Conservation (phyloP, 331 rosid genomes). For the Pyrus hybrid region DNA sequence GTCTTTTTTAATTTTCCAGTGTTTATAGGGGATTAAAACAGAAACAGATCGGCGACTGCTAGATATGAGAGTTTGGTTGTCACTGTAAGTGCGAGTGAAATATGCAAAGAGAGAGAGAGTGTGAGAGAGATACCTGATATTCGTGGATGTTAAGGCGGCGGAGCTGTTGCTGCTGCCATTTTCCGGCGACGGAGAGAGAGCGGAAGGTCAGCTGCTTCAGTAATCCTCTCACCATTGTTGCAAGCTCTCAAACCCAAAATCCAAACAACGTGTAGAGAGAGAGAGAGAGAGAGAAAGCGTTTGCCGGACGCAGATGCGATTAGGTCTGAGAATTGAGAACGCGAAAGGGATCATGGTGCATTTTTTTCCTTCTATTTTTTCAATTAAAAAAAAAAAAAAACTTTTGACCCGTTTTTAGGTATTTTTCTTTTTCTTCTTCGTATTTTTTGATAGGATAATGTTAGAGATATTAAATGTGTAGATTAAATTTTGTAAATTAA, state of each 20-base stretch:
- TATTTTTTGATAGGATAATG: no score
- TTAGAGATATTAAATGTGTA: no score
- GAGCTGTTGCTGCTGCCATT: constrained; percentile 94
- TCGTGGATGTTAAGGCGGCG: constrained; percentile 99
- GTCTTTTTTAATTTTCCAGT: neutral
- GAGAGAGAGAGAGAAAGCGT: neutral
- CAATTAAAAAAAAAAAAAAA: neutral
- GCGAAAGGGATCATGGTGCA: neutral
- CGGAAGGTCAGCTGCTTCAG: constrained; percentile 75
- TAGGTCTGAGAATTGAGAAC: constrained; percentile 5
- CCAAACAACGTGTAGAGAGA: neutral
- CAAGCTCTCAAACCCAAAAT: constrained; percentile 4
- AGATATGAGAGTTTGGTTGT: neutral
- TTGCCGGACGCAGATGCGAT: constrained; percentile 26
- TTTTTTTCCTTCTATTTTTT: neutral
- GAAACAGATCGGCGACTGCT: neutral
- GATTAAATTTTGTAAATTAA: no score
- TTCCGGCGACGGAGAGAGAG: constrained; percentile 88
- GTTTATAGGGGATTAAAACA: neutral
- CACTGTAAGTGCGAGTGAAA: neutral
- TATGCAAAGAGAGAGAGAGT: neutral
- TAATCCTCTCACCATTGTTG: constrained; percentile 68
- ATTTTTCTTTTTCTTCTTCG: neutral
- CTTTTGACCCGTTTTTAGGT: neutral
- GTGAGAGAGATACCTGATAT: constrained; percentile 55